phyloP scores from a whole-genome alignment of 2,329 filamentous ascomycete genomes.

The Helotiales sp. region DNA sequence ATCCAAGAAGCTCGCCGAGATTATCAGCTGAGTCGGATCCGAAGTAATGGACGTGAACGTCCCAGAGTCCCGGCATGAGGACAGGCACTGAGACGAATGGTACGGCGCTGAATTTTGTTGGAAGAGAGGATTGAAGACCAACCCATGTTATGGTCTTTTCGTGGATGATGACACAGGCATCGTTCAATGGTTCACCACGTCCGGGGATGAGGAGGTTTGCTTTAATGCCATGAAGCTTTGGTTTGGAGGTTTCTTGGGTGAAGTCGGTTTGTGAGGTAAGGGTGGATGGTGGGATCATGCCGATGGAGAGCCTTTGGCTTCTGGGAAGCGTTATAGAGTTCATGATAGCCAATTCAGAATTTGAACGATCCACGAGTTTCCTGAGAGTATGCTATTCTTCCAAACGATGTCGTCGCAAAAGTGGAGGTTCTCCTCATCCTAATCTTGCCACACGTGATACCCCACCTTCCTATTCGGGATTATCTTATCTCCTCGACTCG shows the following conservation, averaged over 20 bases:
- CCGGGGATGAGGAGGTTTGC: slow-evolving; percentile 46
- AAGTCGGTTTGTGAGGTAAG: background rate
- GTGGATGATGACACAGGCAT: slow-evolving; percentile 42
- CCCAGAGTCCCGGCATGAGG: slow-evolving; percentile 54
- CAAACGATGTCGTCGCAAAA: too few species aligned
- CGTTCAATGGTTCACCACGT: slow-evolving; percentile 42
- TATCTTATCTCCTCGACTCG: too few species aligned
- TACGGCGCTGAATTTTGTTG: slow-evolving; percentile 35
- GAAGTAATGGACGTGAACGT: slow-evolving; percentile 50
- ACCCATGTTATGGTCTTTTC: slow-evolving; percentile 43
- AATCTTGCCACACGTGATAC: too few species aligned
- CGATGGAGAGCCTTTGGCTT: background rate
- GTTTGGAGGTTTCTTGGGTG: background rate
- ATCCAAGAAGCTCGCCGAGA: background rate
- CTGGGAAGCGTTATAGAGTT: background rate
- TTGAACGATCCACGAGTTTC: too few species aligned
- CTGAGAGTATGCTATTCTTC: too few species aligned
- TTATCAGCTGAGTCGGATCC: slow-evolving; percentile 33
- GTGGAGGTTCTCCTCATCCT: too few species aligned
- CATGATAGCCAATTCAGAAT: too few species aligned
- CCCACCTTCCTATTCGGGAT: too few species aligned
- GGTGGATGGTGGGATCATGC: background rate
- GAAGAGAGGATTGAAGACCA: slow-evolving; percentile 35
- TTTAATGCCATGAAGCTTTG: slow-evolving; percentile 16
- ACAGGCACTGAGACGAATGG: slow-evolving; percentile 40